These are phyloP conservation scores for Zymoseptoria crescenta DNA, from an alignment of 2,329 filamentous ascomycete species.

Conservation along the genomic window DNA sequence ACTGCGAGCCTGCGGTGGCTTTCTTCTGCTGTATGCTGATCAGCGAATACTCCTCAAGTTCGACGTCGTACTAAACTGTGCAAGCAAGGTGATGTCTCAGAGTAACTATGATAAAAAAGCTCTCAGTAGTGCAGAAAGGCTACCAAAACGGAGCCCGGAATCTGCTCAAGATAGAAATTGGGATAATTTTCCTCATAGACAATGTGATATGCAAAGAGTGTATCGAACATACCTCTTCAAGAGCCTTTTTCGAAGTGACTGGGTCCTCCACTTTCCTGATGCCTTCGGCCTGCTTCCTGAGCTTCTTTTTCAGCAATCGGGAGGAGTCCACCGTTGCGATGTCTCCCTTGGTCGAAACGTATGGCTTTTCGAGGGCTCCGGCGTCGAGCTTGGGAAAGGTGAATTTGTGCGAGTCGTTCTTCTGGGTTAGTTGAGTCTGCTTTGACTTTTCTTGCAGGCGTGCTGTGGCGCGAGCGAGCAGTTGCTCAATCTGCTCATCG, in stretches of 20 bases:
- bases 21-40: conserved; percentile 44
- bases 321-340: conserved; percentile 48
- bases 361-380: conserved; percentile 43
- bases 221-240: conserved; percentile 45
- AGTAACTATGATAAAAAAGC: conserved; percentile 67
- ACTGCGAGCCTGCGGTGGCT: conserved; percentile 66
- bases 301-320: conserved; percentile 42
- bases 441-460: conserved; percentile 44
- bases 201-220: conserved; percentile 20
- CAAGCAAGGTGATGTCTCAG: conserved; percentile 42
- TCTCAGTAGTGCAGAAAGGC: conserved; percentile 64
- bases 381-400: conserved; percentile 47
- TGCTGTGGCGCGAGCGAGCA: conserved; percentile 56
- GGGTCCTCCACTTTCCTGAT: conserved; percentile 49
- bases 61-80: conserved; percentile 1
- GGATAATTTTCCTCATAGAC: conserved; percentile 70
- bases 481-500: conserved; percentile 55
- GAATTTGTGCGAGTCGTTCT: conserved; percentile 21
- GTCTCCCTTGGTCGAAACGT: conserved; percentile 46
- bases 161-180: conserved; percentile 64
- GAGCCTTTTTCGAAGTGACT: conserved; percentile 39
- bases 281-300: conserved; percentile 36
- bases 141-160: conserved; percentile 69
- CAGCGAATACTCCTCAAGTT: conserved; percentile 13
- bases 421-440: conserved; percentile 17